Evolutionary conservation across 1,284 basidiomycete genomes (phyloP).

Genomic region (Termitomyces sp.): DNA sequence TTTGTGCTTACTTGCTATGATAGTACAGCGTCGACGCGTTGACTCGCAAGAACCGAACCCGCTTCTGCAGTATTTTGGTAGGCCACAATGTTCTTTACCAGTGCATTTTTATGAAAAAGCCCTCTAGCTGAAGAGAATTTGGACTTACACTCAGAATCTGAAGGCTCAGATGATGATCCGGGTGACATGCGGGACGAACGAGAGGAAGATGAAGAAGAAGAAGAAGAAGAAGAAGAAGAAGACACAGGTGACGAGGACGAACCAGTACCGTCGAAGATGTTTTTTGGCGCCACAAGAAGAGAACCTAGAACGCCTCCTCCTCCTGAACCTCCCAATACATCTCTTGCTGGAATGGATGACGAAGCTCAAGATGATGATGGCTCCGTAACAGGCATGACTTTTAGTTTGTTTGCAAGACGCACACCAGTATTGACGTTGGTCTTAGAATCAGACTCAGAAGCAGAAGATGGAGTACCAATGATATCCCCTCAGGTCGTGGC

Average conservation of each 20-base stretch:
- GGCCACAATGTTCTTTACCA: slow-evolving; percentile 6
- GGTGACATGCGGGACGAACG: slow-evolving; percentile 29
- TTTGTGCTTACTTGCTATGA: neutral
- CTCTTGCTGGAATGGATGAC: neutral
- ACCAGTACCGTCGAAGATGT: slow-evolving; percentile 23
- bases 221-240: slow-evolving; percentile 12
- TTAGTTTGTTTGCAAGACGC: neutral
- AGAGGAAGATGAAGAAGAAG: slow-evolving; percentile 22
- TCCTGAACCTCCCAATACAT: neutral
- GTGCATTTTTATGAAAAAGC: neutral
- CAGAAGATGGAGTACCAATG: slow-evolving; percentile 12
- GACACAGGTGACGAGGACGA: slow-evolving; percentile 21
- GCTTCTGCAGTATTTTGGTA: slow-evolving; percentile 36
- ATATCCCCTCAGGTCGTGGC: neutral
- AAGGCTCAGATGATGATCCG: slow-evolving; percentile 33
- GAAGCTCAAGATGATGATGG: slow-evolving; percentile 16
- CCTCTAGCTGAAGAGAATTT: slow-evolving; percentile 29
- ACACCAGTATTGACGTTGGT: neutral
- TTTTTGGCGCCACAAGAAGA: slow-evolving; percentile 14
- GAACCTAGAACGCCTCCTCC: neutral
- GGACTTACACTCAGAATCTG: slow-evolving; percentile 43
- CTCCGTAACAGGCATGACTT: slow-evolving; percentile 26
- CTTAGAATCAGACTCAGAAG: slow-evolving; percentile 25
- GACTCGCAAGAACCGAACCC: slow-evolving; percentile 24
- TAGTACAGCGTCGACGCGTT: slow-evolving; percentile 10